Base-by-base conservation (phyloP, 192 early-diverging fungal species). In the Diversispora eburnea region DNA sequence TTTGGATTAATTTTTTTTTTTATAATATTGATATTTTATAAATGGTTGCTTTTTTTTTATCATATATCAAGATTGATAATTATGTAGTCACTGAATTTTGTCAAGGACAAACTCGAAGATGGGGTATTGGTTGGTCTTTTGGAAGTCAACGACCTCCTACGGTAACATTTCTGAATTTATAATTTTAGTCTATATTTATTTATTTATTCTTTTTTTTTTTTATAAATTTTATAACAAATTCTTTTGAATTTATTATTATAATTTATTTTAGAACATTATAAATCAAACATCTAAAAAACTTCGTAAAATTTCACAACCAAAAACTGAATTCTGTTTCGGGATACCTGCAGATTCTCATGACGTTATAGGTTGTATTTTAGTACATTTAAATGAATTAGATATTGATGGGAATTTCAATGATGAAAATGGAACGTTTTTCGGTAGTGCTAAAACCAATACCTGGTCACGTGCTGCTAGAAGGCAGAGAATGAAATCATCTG, bases 111-210 rank as follows among this genome's bases (percentile, higher is more conserved):
- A 88, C 86, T 10, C 78, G 62, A 13, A 64, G 86, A 47, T 88
- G 86, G 86, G 85, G 76, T 1, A 76, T 88, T 41, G 86, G 78
- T 10, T 88, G 86, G 86, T 88, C 86, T 2, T 85, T 86, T 72
- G 76, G 74, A 20, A 66, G 75, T 17, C 67, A 82, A 33, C 79
- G 80, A 19, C 76, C 77, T 8, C 59, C 79, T 39, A 75, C 46
- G 74, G 79, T 80, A 77, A 25, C 65, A 15, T 6, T 22, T 33
- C 4, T 7, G 8, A 47, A n/a, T 39, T 9, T 2, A 5, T 20
- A 43, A 15, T 22, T 56, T 17, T 60, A 10, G 52, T 20, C 25
- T 69, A 55, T 33, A 33, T 33, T 1, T n/a, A n/a, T n/a, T n/a
- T n/a, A n/a, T n/a, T n/a, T n/a, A n/a, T n/a, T n/a, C n/a, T n/a